Conservation (phyloP, 805 yeast species). For the Monosporozyma servazzii region DNA sequence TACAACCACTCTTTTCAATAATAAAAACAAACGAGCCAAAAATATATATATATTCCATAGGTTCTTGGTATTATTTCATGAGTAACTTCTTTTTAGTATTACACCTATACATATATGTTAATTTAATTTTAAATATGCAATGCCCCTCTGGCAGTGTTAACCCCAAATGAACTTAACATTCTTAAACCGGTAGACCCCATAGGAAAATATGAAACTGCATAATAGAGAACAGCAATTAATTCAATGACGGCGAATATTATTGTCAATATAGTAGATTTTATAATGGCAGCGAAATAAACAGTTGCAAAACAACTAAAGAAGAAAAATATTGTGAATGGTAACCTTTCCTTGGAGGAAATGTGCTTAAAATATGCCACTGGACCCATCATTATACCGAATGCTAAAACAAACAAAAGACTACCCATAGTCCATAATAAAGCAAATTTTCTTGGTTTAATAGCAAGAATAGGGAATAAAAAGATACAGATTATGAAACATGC, state of each 20-base stretch:
- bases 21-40: background rate
- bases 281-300: constrained; percentile 61
- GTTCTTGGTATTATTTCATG: no score
- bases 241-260: constrained; percentile 68
- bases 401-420: constrained; percentile 71
- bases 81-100: no score
- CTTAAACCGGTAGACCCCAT: constrained; percentile 76
- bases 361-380: constrained; percentile 74
- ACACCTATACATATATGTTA: background rate
- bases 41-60: background rate
- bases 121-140: constrained; percentile 18
- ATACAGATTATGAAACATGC: constrained; percentile 77
- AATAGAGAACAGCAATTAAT: constrained; percentile 79
- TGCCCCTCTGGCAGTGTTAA: constrained; percentile 42
- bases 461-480: constrained; percentile 79
- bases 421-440: constrained; percentile 90
- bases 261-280: constrained; percentile 65
- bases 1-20: background rate
- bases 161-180: constrained; percentile 48
- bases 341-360: constrained; percentile 61
- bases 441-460: constrained; percentile 83
- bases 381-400: constrained; percentile 89
- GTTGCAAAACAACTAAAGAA: constrained; percentile 75
- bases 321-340: constrained; percentile 73
- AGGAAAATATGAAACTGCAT: constrained; percentile 89